Evolutionary conservation across 441 rosid species (phyloP).

Genomic region (Pelargonium citronellum): DNA sequence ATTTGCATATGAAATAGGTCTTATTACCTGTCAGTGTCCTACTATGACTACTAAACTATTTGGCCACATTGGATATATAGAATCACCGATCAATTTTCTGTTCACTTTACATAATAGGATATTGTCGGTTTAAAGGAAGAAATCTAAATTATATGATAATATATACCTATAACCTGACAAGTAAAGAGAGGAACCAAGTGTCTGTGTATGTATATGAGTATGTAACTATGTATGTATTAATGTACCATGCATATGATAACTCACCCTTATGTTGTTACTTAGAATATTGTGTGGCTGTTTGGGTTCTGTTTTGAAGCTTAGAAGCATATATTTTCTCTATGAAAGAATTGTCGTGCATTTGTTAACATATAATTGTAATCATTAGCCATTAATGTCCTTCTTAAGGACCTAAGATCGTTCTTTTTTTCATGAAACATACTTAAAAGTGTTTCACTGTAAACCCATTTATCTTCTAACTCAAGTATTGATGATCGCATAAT

Average conservation of each 20-base stretch:
- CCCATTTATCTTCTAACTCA: conserved; percentile 19
- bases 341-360: background rate
- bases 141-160: background rate
- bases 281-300: background rate
- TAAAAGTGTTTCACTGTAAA: too few relatives aligned
- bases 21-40: background rate
- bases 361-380: background rate
- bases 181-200: background rate
- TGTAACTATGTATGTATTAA: background rate
- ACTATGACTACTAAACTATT: background rate
- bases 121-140: background rate
- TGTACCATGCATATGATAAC: background rate
- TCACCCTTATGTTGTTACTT: background rate
- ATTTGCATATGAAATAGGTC: background rate
- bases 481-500: conserved; percentile 11
- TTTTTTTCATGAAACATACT: background rate
- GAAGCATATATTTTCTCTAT: background rate
- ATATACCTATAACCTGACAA: background rate
- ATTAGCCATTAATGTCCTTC: background rate
- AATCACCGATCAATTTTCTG: background rate
- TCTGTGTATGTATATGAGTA: background rate
- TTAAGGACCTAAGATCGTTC: background rate
- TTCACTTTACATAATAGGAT: background rate
- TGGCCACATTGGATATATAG: background rate
- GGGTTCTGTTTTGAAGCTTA: background rate